These are phyloP conservation scores for Ogataea naganishii DNA, from an alignment of 805 yeast species.

Conservation along the genomic window DNA sequence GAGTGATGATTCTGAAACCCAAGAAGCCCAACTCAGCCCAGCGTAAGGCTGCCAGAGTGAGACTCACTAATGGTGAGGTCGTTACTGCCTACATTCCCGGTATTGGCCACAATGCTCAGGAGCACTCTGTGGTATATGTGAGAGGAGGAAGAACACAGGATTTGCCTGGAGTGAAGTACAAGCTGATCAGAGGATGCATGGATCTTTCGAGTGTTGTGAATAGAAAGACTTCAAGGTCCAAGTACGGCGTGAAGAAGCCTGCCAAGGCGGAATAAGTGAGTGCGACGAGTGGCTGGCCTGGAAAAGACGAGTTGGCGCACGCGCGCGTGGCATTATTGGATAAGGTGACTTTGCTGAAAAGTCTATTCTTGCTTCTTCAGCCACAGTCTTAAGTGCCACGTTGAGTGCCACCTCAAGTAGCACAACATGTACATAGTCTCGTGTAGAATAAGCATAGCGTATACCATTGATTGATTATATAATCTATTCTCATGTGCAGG, in stretches of 20 bases:
- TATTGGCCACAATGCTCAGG: constrained; percentile 97
- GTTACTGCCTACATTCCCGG: constrained; percentile 95
- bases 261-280: constrained; percentile 35
- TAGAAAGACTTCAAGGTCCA: constrained; percentile 81
- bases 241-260: constrained; percentile 89
- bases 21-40: constrained; percentile 98
- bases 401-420: no score
- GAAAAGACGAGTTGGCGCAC: no score
- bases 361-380: no score
- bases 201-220: constrained; percentile 95
- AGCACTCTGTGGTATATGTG: constrained; percentile 90
- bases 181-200: constrained; percentile 84
- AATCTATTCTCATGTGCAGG: no score
- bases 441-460: no score
- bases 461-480: no score
- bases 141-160: constrained; percentile 99
- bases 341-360: no score
- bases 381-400: no score
- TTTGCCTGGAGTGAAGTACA: constrained; percentile 96
- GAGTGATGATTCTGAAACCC: constrained; percentile 94
- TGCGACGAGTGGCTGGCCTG: no score
- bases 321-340: no score
- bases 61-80: constrained; percentile 82
- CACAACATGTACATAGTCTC: no score
- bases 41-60: constrained; percentile 92